Conservation (phyloP, 1,284 basidiomycete species). For the Peniophora sp. region DNA sequence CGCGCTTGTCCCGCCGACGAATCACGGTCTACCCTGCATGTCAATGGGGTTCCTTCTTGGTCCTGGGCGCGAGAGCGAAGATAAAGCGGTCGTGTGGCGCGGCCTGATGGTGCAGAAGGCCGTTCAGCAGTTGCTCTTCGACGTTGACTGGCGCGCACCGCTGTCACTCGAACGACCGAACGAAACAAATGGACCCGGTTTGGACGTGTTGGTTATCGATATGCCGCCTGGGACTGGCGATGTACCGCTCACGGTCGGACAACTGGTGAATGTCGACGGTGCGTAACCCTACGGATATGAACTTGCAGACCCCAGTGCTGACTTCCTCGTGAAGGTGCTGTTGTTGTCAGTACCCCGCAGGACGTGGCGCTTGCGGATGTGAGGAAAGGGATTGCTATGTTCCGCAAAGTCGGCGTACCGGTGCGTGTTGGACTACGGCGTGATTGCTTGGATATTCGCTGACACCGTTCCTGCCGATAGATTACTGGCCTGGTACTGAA, state of each 20-base stretch:
- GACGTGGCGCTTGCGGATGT: conserved; percentile 92
- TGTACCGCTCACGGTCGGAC: conserved; percentile 88
- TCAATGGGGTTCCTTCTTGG: conserved; percentile 90
- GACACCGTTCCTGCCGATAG: conserved; percentile 32
- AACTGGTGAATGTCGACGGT: conserved; percentile 87
- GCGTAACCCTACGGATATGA: too few species aligned
- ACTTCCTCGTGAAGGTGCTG: conserved; percentile 48
- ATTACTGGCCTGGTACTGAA: conserved; percentile 88
- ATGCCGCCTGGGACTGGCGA: conserved; percentile 98
- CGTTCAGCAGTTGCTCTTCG: conserved; percentile 93
- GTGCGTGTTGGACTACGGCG: conserved; percentile 34
- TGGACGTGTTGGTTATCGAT: conserved; percentile 90
- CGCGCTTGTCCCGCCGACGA: conserved; percentile 77
- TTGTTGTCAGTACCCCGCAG: conserved; percentile 95
- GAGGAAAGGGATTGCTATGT: conserved; percentile 90
- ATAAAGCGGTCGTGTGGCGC: conserved; percentile 88
- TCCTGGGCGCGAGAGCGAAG: conserved; percentile 34
- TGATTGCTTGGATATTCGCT: not conserved
- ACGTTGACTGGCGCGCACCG: conserved; percentile 82
- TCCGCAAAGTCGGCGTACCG: conserved; percentile 84
- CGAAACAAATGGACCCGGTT: conserved; percentile 14
- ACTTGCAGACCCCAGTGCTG: too few species aligned
- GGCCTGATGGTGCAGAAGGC: conserved; percentile 99
- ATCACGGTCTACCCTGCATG: conserved; percentile 93
- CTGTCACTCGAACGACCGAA: not conserved